Evolutionary conservation across 495 filamentous ascomycete species (phyloP), one percentile per base, ranked within the genome.

Genomic region (Cercophora samala): DNA sequence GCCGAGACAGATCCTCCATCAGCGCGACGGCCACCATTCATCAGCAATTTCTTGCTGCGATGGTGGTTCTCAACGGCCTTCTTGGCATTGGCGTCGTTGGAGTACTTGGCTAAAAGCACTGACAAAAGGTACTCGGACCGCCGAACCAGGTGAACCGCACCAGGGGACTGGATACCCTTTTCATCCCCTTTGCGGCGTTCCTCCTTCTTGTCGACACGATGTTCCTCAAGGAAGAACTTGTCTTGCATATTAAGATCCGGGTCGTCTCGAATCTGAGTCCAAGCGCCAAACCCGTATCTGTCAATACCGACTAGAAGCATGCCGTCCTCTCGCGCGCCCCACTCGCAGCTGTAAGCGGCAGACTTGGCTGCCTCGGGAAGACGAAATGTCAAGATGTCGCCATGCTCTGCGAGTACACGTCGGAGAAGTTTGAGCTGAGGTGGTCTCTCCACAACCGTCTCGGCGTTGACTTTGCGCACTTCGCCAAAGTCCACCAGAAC

Each of bases 141-240:
- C 21, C 95, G 91, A 61, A 98, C 95, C 51, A 99, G 87, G 73
- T 99, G 95, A 37, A 98, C 95, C 59, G 95, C 93, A 3, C 94
- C 95, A 11, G 95, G 95, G 3, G 95, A 94, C 72, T 97, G 96
- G 1, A 91, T 90, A 19, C 87, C 83, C 71, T 91, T 91, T 63
- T 88, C 86, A 15, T 95, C 91, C 1, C 81, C 86, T 69, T 92
- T 91, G 67, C 83, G 84, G 19, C 95, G 90, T 70, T 97, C 92
- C 68, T 93, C 93, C 72, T 98, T 98, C 76, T 96, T 91, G 74
- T 94, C 96, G 23, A 97, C 94, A n/a, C 93, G 90, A 74, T 97
- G 93, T 73, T 99, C 95, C 75, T 99, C 95, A 5, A 99, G 76
- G 80, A 96, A 99, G 75, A 98, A 93, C 74, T 97, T 98, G 69